These are phyloP conservation scores for Nicotiana attenuata DNA, from an alignment of 257 asterid genomes.

Conservation along the genomic window DNA sequence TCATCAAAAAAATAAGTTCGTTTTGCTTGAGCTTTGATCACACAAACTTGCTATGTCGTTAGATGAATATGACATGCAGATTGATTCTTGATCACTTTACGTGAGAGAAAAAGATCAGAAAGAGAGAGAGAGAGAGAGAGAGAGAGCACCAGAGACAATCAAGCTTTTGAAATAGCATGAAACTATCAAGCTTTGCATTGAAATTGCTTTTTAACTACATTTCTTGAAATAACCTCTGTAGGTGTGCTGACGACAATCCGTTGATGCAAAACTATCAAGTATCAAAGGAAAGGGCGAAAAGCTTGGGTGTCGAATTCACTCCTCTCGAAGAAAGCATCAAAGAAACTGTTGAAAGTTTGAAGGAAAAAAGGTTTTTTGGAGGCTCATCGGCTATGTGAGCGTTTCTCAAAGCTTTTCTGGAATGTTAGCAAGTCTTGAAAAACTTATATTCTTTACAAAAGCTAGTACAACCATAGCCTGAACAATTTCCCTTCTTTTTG, in stretches of 20 bases:
- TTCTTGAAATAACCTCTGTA: not conserved
- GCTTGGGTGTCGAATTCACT: slow-evolving; percentile 52
- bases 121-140: not conserved
- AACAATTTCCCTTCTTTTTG: not conserved
- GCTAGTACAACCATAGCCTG: not conserved
- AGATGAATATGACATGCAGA: not conserved
- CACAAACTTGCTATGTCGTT: not conserved
- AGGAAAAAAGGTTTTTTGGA: slow-evolving; percentile 45
- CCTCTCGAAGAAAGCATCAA: slow-evolving; percentile 56
- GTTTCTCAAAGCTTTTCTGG: not conserved
- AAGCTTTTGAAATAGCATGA: not conserved
- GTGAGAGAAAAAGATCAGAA: not conserved
- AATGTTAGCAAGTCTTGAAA: no score
- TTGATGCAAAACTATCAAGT: slow-evolving; percentile 50
- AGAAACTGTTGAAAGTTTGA: slow-evolving; percentile 68
- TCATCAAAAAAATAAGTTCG: not conserved
- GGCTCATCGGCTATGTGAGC: slow-evolving; percentile 24
- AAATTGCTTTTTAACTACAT: not conserved
- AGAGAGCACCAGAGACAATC: not conserved
- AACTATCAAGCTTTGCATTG: not conserved
- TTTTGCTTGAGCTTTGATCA: not conserved
- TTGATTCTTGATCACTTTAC: not conserved
- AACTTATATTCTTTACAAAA: no score
- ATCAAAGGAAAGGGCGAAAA: slow-evolving; percentile 51
- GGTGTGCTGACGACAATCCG: slow-evolving; percentile 76